Evolutionary conservation across 164 flowering plant species (phyloP).

Genomic region (Umbellularia californica): DNA sequence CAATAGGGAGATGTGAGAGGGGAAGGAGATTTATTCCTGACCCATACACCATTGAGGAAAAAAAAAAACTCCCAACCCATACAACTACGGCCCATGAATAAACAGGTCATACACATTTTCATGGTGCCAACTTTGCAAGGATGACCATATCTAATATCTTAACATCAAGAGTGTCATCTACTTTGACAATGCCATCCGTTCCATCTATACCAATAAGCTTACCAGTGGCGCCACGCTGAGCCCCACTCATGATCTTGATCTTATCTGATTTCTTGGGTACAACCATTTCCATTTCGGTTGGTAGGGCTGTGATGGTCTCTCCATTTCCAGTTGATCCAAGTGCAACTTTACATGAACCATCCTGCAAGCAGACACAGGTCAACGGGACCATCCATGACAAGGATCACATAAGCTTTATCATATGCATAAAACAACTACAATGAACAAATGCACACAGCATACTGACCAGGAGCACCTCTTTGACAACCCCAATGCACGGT

Average conservation of each 20-base stretch:
- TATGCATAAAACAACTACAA: background rate
- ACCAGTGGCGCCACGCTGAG: slow-evolving; percentile 79
- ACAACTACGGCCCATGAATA: background rate
- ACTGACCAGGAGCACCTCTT: slow-evolving; percentile 80
- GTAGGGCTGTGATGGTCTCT: slow-evolving; percentile 47
- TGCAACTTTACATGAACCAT: slow-evolving; percentile 75
- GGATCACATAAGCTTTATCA: background rate
- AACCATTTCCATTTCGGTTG: slow-evolving; percentile 65
- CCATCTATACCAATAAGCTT: slow-evolving; percentile 93
- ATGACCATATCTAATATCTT: slow-evolving; percentile 81
- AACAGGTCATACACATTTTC: background rate
- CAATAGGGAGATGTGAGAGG: too few species aligned
- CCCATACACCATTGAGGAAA: too few species aligned
- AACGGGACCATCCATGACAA: background rate
- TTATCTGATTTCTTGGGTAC: slow-evolving; percentile 71
- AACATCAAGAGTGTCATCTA: slow-evolving; percentile 84
- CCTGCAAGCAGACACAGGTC: slow-evolving; percentile 38
- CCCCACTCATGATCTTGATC: slow-evolving; percentile 88
- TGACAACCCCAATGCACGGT: slow-evolving; percentile 47
- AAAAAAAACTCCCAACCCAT: too few species aligned
- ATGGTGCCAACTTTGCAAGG: slow-evolving; percentile 63
- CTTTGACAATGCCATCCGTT: slow-evolving; percentile 87
- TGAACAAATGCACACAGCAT: background rate
- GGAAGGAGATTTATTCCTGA: too few species aligned
- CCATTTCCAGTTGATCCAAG: slow-evolving; percentile 76